Base-by-base conservation (phyloP, 176 grass and related monocot genomes). In the Themeda triandra region DNA sequence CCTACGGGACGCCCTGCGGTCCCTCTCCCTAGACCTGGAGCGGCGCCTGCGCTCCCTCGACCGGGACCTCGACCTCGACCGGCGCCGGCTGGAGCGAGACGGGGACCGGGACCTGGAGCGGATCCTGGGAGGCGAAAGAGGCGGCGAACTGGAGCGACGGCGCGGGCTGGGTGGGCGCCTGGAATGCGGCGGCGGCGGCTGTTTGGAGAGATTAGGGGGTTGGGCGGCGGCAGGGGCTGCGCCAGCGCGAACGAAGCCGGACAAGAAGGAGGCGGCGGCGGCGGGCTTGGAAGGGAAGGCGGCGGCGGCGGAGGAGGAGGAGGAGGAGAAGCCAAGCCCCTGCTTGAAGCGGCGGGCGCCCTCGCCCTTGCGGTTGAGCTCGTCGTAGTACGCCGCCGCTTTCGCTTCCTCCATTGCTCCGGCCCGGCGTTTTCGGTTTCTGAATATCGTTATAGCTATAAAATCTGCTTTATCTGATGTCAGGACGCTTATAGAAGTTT, bases 331-430 rank as follows among this genome's bases (percentile, higher is more conserved):
- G 9, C 93, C 96, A 12, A 93, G 96, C 56, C 93, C 93, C 85
- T 90, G 96, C 78, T 98, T 98, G 87, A 93, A 98, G 58, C 93
- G 91, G 63, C 93, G 91, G 74, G 96, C 96, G 69, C 93, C 91
- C 79, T 98, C 96, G 75, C 96, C 96, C 87, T 94, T 98, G 77
- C 96, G 91, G 64, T 86, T 98, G 71, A 98, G 91, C 80, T 98
- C 93, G 80, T 98, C 96, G 87, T 98, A 95, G 84, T 95, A 98
- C 73, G 92, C 95, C 45, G 92, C 93, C 79, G 87, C 89, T 81
- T 91, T 91, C 76, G 41, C 89, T 87, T 87, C 89, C 89, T 87
- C 89, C 89, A 91, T 91, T 13, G 41, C 69, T 35, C 2, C 33
- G 19, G 75, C 40, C 0, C 17, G 32, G 69, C n/a, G 10, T 44